Evolutionary conservation across 805 yeast genomes (phyloP).

Genomic region (Candida patagonica): DNA sequence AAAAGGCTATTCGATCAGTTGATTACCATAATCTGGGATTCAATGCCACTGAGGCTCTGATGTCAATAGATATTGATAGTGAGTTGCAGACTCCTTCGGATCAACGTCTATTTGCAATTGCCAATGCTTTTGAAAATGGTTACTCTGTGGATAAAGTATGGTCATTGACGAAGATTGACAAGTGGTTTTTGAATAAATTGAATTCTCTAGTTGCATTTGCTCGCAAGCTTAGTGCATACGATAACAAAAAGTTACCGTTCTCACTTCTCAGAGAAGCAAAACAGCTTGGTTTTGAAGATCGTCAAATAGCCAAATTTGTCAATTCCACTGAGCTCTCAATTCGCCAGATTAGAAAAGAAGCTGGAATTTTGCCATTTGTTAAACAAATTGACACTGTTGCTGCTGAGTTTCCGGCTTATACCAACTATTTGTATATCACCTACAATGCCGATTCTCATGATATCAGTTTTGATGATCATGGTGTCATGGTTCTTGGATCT

Average conservation of each 20-base stretch:
- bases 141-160: slow-evolving; percentile 89
- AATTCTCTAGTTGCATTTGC: slow-evolving; percentile 67
- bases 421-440: slow-evolving; percentile 90
- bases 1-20: slow-evolving; percentile 92
- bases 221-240: slow-evolving; percentile 30
- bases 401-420: slow-evolving; percentile 95
- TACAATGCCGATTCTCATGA: slow-evolving; percentile 88
- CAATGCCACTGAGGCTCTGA: slow-evolving; percentile 66
- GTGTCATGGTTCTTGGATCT: slow-evolving; percentile 92
- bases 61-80: slow-evolving; percentile 85
- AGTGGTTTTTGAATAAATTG: slow-evolving; percentile 91
- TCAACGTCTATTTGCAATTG: slow-evolving; percentile 91
- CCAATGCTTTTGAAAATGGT: slow-evolving; percentile 83
- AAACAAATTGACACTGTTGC: slow-evolving; percentile 98
- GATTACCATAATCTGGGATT: slow-evolving; percentile 95
- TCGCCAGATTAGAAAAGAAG: slow-evolving; percentile 78
- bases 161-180: slow-evolving; percentile 84
- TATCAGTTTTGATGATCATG: slow-evolving; percentile 81
- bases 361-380: slow-evolving; percentile 82
- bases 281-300: slow-evolving; percentile 93
- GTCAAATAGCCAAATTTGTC: slow-evolving; percentile 86
- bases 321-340: slow-evolving; percentile 88
- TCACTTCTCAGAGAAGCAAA: slow-evolving; percentile 71
- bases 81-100: slow-evolving; percentile 97
- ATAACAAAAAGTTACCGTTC: slow-evolving; percentile 44